Conservation (phyloP, 2,329 filamentous ascomycete genomes). For the Ascocoryne sarcoides region DNA sequence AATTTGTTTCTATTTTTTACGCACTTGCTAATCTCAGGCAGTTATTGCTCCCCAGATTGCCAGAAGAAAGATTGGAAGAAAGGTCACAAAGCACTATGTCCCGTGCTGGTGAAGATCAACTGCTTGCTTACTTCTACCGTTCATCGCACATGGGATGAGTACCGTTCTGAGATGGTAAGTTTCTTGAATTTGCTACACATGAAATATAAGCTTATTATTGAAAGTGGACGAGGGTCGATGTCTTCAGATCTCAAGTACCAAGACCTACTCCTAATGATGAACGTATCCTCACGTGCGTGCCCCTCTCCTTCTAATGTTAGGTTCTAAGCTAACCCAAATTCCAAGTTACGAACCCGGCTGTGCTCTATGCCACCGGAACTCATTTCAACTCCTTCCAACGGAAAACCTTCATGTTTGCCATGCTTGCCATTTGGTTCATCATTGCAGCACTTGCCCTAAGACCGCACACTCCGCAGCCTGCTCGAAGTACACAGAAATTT, state of each 20-base stretch:
- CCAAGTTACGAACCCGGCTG: slow-evolving; percentile 16
- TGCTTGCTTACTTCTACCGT: not conserved
- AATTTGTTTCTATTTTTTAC: not conserved
- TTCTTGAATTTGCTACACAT: not conserved
- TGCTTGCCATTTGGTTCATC: slow-evolving; percentile 7
- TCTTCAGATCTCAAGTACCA: slow-evolving; percentile 3
- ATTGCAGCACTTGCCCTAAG: slow-evolving; percentile 7
- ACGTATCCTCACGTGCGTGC: slow-evolving; percentile 8
- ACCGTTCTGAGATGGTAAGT: slow-evolving; percentile 9
- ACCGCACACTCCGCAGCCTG: slow-evolving; percentile 6
- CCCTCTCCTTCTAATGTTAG: not conserved
- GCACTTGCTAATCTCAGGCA: not conserved
- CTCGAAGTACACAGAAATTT: slow-evolving; percentile 2
- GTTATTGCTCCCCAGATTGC: slow-evolving; percentile 22
- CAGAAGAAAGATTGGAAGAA: slow-evolving; percentile 20
- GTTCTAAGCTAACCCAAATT: not conserved
- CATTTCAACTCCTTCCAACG: slow-evolving; percentile 5
- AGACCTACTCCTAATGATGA: slow-evolving; percentile 3
- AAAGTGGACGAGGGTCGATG: slow-evolving; percentile 9
- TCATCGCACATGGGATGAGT: slow-evolving; percentile 7
- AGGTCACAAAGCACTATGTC: slow-evolving; percentile 11
- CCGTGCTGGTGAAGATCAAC: slow-evolving; percentile 5
- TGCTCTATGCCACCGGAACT: slow-evolving; percentile 10
- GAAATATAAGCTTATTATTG: not conserved
- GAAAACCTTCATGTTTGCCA: slow-evolving; percentile 7